Evolutionary conservation across 805 yeast genomes (phyloP), one percentile per base, ranked within the genome.

Genomic region (Komagataella pseudopastoris): DNA sequence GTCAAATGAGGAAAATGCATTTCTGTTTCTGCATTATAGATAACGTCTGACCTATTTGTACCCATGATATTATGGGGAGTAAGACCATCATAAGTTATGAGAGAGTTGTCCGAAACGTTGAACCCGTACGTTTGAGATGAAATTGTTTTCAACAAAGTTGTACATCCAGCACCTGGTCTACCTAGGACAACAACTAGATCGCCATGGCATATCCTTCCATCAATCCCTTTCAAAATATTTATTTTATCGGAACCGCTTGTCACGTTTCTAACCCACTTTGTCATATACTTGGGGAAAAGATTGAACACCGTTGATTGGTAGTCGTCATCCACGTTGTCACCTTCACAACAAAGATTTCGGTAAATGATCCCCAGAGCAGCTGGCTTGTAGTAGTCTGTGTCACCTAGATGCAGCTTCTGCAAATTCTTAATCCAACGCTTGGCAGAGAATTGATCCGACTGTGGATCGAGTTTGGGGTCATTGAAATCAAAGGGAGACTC

Each of bases 1-100:
- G 80, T 74, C 59, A 81, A 64, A 53, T 76, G 78, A 2, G 86
- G 83, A 63, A 80, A 80, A 62, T 81, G 85, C 47, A 67, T 63
- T 58, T 81, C 86, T n/a, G 77, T 64, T 60, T 81, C 86, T 12
- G 84, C 83, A 58, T 75, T 75, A 64, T 81, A 81, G 30, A 81
- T 74, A 23, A 81, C 81, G 50, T 81, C 84, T 56, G 85, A 85
- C 58, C 83, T 68, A 59, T 74, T 77, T 49, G 72, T 68, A 6
- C 64, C 64, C n/a, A 54, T 60, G 51, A 81, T 74, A 16, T 76
- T 77, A 1, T 65, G 51, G 4, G 71, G 71, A 1, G 75, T 56
- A 16, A 81, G 60, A 20, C 80, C 80, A 51, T 69, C 78, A 60
- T 75, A 78, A 8, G 77, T 69, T 50, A 81, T 65, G n/a, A 59